Evolutionary conservation across 768 basidiomycete species (phyloP).

Genomic region (Naganishia onofrii): DNA sequence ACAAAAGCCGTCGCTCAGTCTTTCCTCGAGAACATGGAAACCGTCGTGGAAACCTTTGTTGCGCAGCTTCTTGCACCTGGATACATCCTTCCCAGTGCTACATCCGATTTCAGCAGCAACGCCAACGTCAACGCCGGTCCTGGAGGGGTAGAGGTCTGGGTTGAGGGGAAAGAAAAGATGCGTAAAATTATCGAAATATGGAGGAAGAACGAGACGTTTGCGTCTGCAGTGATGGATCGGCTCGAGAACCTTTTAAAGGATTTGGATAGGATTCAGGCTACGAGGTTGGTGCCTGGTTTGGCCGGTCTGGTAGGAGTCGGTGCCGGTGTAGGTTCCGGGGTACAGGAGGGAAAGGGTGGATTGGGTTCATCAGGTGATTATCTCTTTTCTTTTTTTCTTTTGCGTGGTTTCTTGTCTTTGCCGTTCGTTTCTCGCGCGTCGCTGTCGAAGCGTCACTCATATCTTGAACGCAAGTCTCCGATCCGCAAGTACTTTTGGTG

Average conservation of each 20-base stretch:
- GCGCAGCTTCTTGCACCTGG: not conserved
- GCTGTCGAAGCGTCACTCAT: not conserved
- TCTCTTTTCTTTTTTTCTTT: not conserved
- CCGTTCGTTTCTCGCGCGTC: not conserved
- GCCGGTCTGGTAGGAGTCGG: not conserved
- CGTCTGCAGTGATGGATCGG: not conserved
- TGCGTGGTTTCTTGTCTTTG: not conserved
- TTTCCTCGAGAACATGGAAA: slow-evolving; percentile 12
- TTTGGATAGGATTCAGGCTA: not conserved
- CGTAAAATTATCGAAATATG: slow-evolving; percentile 17
- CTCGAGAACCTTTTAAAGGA: slow-evolving; percentile 6
- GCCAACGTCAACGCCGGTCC: not conserved
- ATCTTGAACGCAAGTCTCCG: not conserved
- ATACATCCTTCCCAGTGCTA: not conserved
- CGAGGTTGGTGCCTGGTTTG: slow-evolving; percentile 5
- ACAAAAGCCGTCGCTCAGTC: slow-evolving; percentile 8
- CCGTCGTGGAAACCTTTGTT: not conserved
- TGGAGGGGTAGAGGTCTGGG: not conserved
- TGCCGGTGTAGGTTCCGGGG: not conserved
- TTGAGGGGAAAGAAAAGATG: slow-evolving; percentile 9
- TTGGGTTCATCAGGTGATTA: slow-evolving; percentile 5
- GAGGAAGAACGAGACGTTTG: slow-evolving; percentile 7
- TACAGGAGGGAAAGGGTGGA: slow-evolving; percentile 1
- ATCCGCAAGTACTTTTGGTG: not conserved
- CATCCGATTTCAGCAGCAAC: not conserved